Conservation (phyloP, 495 filamentous ascomycete genomes). For the Hamigera avellanea region DNA sequence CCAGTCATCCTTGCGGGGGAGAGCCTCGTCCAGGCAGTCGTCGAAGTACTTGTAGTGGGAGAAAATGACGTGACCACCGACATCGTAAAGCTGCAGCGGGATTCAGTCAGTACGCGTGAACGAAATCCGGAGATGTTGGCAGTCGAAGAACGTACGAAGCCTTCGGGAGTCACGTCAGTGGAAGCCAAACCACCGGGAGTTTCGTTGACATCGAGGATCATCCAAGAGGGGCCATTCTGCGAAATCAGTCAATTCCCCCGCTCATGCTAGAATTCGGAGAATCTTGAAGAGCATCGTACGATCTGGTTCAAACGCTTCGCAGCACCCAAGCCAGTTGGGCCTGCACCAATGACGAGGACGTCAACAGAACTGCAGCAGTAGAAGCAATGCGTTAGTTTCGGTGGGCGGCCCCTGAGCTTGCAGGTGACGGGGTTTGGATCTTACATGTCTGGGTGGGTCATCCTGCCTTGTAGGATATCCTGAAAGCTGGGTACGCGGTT, state of each 20-base stretch:
- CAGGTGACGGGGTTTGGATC: slow-evolving; percentile 8
- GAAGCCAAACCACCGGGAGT: slow-evolving; percentile 94
- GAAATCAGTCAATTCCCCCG: slow-evolving; percentile 8
- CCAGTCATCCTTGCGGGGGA: slow-evolving; percentile 91
- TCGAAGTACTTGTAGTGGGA: slow-evolving; percentile 99
- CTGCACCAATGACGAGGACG: slow-evolving; percentile 96
- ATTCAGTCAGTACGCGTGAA: slow-evolving; percentile 10
- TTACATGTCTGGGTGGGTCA: slow-evolving; percentile 45
- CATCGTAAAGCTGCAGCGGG: slow-evolving; percentile 76
- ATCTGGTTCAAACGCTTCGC: slow-evolving; percentile 96
- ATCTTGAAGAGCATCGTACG: slow-evolving; percentile 41
- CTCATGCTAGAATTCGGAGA: background rate
- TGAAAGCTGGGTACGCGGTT: slow-evolving; percentile 49
- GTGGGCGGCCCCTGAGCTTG: slow-evolving; percentile 6
- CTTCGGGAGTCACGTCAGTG: slow-evolving; percentile 89
- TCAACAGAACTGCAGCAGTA: slow-evolving; percentile 63
- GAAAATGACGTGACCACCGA: slow-evolving; percentile 99
- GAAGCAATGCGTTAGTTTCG: background rate
- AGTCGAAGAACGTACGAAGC: slow-evolving; percentile 68
- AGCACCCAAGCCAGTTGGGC: slow-evolving; percentile 91
- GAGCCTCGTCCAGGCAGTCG: slow-evolving; percentile 93
- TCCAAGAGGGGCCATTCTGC: slow-evolving; percentile 83
- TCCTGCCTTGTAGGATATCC: slow-evolving; percentile 47
- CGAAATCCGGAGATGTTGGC: background rate
- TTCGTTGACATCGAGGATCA: slow-evolving; percentile 89